phyloP scores from a whole-genome alignment of 495 filamentous ascomycete genomes.

The Penicillium arizonense region DNA sequence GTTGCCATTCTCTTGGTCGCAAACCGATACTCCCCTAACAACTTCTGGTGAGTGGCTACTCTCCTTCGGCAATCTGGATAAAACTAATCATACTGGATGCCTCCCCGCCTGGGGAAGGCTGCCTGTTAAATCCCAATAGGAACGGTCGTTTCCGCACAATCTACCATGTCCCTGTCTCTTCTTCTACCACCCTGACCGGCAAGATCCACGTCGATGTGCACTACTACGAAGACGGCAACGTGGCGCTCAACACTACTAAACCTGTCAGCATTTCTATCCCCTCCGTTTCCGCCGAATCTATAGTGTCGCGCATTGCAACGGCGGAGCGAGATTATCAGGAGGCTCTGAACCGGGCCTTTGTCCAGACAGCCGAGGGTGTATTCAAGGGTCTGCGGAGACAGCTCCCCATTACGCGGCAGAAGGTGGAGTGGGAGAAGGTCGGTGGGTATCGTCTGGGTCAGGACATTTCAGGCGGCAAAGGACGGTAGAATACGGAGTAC shows the following conservation, averaged over 20 bases:
- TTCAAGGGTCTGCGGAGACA: constrained; percentile 94
- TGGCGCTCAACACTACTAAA: constrained; percentile 84
- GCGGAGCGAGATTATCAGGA: constrained; percentile 93
- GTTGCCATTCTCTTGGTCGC: constrained; percentile 83
- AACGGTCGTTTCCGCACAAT: constrained; percentile 94
- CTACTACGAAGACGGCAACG: constrained; percentile 99
- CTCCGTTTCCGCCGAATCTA: constrained; percentile 60
- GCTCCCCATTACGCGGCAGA: constrained; percentile 93
- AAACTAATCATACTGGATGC: constrained; percentile 8
- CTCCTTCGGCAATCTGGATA: neutral
- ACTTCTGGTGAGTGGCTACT: constrained; percentile 74
- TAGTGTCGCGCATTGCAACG: constrained; percentile 71
- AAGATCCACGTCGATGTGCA: constrained; percentile 68
- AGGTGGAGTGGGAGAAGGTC: constrained; percentile 99
- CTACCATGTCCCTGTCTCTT: constrained; percentile 67
- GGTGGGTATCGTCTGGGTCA: constrained; percentile 85
- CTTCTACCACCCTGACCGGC: constrained; percentile 48
- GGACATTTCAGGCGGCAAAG: constrained; percentile 55
- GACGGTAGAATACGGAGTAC: constrained; percentile 22
- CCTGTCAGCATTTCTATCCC: constrained; percentile 58
- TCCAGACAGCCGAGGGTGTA: constrained; percentile 81
- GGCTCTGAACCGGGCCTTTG: constrained; percentile 89
- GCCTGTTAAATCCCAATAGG: constrained; percentile 41
- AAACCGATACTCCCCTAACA: constrained; percentile 95
- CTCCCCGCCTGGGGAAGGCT: neutral